Base-by-base conservation (phyloP, 208 protist species). In the Trypanosoma cruzi region DNA sequence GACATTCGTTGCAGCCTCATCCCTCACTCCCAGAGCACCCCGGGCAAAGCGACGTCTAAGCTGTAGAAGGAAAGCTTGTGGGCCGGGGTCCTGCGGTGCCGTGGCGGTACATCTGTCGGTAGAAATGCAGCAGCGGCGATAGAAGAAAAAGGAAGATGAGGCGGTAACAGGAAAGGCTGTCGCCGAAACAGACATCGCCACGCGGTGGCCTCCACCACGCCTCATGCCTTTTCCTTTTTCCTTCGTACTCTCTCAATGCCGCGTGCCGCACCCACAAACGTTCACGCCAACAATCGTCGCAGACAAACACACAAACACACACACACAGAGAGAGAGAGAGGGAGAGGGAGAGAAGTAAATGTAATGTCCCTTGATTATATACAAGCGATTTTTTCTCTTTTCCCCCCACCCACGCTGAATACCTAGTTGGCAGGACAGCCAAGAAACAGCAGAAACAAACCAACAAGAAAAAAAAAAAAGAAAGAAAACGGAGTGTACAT, bases 401-500 rank as follows among this genome's bases (percentile, higher is more conserved):
- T n/a, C 14, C 10, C 24, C 24, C 24, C 49, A 54, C 49, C 49
- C 24, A 31, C 20, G 24, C 20, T 29, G 18, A 26, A 49, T 36
- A 16, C n/a, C 37, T 13, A 22, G 10, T 10, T 13, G 24, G 32
- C 5, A n/a, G n/a, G n/a, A n/a, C n/a, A n/a, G n/a, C n/a, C n/a
- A n/a, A n/a, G n/a, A n/a, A n/a, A n/a, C n/a, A n/a, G n/a, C n/a
- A n/a, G n/a, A n/a, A n/a, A n/a, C n/a, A n/a, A n/a, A n/a, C n/a
- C n/a, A 5, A 54, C 20, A 37, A 32, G 6, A 37, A 59, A 59
- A 5, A 40, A 37, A 37, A 7, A 59, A 59, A 59, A 59, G 1
- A 59, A 6, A 59, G 10, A 59, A n/a, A 18, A 32, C 2, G 36
- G 6, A 34, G 1, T 59, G 29, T 48, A 14, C 67, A 76, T 28